Conservation (phyloP, 257 asterid genomes). For the Forsythia suspensa region DNA sequence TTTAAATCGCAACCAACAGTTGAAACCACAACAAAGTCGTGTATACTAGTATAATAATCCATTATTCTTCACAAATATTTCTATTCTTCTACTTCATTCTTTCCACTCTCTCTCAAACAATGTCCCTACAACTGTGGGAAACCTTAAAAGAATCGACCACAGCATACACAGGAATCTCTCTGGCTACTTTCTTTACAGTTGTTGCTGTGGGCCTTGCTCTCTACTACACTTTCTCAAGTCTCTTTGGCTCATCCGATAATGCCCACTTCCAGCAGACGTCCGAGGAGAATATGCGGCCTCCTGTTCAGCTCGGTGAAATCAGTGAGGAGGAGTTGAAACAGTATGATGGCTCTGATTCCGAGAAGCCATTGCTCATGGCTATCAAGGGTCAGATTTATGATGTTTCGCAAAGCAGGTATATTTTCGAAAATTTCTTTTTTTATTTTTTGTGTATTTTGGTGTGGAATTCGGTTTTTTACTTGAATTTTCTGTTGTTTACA, state of each 20-base stretch:
- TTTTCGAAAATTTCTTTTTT: no score
- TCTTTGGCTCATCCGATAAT: slow-evolving; percentile 58
- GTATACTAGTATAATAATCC: no score
- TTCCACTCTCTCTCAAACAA: slow-evolving; percentile 13
- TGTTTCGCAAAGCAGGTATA: slow-evolving; percentile 83
- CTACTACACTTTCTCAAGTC: slow-evolving; percentile 54
- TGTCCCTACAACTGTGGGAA: slow-evolving; percentile 76
- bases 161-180: slow-evolving; percentile 82
- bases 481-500: not conserved
- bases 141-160: slow-evolving; percentile 69
- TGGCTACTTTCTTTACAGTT: slow-evolving; percentile 80
- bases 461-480: not conserved
- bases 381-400: slow-evolving; percentile 99
- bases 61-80: no score
- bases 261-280: slow-evolving; percentile 40
- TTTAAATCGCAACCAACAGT: no score
- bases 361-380: slow-evolving; percentile 95
- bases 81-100: not conserved
- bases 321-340: slow-evolving; percentile 62
- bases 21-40: no score
- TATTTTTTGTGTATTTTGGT: not conserved
- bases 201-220: slow-evolving; percentile 65
- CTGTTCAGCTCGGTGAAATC: slow-evolving; percentile 88
- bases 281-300: slow-evolving; percentile 77
- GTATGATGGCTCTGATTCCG: slow-evolving; percentile 82